These are phyloP conservation scores for Tetrapisispora fleetii DNA, from an alignment of 805 yeast species.

Conservation along the genomic window DNA sequence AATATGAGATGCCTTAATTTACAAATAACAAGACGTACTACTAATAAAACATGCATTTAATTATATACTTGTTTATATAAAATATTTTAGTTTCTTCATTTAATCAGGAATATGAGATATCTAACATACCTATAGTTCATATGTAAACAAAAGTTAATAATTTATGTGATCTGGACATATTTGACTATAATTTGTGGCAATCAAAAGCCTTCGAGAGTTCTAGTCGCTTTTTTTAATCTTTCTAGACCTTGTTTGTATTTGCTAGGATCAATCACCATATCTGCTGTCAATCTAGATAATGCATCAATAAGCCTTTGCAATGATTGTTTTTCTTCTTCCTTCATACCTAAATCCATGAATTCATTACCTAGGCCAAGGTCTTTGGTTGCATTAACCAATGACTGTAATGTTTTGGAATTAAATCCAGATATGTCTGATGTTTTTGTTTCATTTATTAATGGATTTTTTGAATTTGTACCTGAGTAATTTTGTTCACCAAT, in stretches of 20 bases:
- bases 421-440: conserved; percentile 7
- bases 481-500: neutral
- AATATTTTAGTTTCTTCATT: neutral
- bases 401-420: conserved; percentile 28
- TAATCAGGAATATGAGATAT: neutral
- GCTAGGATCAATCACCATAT: conserved; percentile 78
- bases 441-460: neutral
- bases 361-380: conserved; percentile 42
- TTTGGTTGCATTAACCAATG: conserved; percentile 31
- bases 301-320: conserved; percentile 82
- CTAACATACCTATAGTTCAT: neutral
- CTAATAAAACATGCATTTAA: too few species aligned
- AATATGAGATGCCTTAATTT: too few species aligned
- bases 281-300: conserved; percentile 75
- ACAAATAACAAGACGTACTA: too few species aligned
- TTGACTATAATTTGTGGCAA: neutral
- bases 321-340: conserved; percentile 65
- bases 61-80: neutral
- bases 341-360: conserved; percentile 62
- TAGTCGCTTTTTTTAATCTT: conserved; percentile 70
- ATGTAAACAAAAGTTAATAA: neutral
- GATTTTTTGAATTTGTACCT: neutral
- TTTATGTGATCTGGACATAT: neutral
- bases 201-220: conserved; percentile 75
- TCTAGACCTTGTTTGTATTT: conserved; percentile 76